Evolutionary conservation across 768 basidiomycete genomes (phyloP).

Genomic region (Inosperma sp.): DNA sequence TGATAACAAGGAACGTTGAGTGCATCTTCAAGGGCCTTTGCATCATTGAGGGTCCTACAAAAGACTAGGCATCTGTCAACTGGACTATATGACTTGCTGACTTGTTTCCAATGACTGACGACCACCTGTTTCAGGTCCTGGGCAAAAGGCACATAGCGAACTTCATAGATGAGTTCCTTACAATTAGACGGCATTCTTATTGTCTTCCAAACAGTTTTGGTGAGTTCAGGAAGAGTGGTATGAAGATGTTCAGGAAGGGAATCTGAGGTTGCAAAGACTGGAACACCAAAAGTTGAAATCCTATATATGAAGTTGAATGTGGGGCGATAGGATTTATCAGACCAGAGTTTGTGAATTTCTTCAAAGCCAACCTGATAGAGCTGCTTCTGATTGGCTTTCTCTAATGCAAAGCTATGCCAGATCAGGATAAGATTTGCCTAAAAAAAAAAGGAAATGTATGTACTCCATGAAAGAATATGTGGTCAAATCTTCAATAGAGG

Average conservation of each 20-base stretch:
- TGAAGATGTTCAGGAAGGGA: slow-evolving; percentile 6
- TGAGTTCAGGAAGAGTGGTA: background rate
- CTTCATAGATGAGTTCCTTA: background rate
- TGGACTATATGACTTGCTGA: background rate
- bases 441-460: background rate
- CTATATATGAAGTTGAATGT: background rate
- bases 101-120: background rate
- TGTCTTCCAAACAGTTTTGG: slow-evolving; percentile 2
- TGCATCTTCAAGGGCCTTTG: background rate
- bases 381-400: background rate
- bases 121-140: background rate
- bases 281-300: background rate
- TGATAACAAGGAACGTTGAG: background rate
- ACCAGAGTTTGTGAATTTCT: slow-evolving; percentile 15
- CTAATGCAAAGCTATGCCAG: background rate
- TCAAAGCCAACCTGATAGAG: slow-evolving; percentile 11
- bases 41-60: slow-evolving; percentile 5
- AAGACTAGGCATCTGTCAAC: slow-evolving; percentile 7
- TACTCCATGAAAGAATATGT: slow-evolving; percentile 4
- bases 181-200: slow-evolving; percentile 3
- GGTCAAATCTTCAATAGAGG: slow-evolving; percentile 8
- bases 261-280: background rate
- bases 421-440: background rate
- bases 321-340: slow-evolving; percentile 8
- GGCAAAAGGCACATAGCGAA: background rate